Conservation (phyloP, 192 early-diverging fungal genomes). For the Powellomyces hirtus region DNA sequence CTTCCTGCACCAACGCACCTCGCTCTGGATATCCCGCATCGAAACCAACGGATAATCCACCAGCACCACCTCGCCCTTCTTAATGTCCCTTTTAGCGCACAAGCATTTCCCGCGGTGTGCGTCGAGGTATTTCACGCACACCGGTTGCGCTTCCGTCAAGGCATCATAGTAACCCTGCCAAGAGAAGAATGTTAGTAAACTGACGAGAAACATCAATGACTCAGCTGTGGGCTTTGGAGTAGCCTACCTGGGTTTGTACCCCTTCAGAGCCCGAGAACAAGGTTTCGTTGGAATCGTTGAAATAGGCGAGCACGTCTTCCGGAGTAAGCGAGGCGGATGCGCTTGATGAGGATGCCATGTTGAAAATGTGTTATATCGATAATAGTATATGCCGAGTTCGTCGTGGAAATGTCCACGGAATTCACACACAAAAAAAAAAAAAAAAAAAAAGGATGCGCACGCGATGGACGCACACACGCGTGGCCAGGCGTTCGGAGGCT, state of each 20-base stretch:
- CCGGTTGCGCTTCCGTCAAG: not conserved
- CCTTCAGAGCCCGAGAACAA: not conserved
- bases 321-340: not conserved
- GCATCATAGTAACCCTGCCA: not conserved
- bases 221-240: not conserved
- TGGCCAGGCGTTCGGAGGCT: too few relatives aligned
- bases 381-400: too few relatives aligned
- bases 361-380: not conserved
- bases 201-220: not conserved
- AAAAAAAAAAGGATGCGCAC: too few relatives aligned
- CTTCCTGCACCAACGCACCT: not conserved
- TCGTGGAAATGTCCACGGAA: too few relatives aligned
- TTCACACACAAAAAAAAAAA: too few relatives aligned
- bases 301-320: not conserved
- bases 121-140: not conserved
- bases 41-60: not conserved
- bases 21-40: not conserved
- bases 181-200: not conserved
- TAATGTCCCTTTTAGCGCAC: not conserved
- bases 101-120: slow-evolving; percentile 15
- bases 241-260: not conserved
- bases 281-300: not conserved
- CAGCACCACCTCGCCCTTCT: slow-evolving; percentile 9
- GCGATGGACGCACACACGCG: too few relatives aligned
- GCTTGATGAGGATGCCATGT: not conserved